Conservation (phyloP, 2,329 filamentous ascomycete species). For the Nemania bipapillata region DNA sequence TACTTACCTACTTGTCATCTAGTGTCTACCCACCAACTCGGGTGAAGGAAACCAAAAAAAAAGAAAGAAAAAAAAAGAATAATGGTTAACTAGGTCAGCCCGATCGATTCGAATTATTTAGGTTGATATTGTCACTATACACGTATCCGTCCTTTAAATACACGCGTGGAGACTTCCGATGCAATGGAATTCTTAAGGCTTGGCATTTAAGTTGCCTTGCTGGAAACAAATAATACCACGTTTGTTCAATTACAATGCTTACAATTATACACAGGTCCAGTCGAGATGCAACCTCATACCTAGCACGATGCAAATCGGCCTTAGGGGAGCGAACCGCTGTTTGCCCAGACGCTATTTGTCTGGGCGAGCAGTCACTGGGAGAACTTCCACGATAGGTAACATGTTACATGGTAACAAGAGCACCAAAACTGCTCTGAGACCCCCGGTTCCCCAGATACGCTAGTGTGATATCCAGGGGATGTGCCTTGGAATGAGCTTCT, state of each 20-base stretch:
- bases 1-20: not conserved
- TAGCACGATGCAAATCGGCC: not conserved
- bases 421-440: not conserved
- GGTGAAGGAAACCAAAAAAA: slow-evolving; percentile 7
- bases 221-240: slow-evolving; percentile 10
- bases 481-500: slow-evolving; percentile 32
- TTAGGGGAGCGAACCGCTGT: not conserved
- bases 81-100: slow-evolving; percentile 2
- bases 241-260: not conserved
- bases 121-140: slow-evolving; percentile 15
- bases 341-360: too few species aligned
- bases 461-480: slow-evolving; percentile 16
- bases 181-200: not conserved
- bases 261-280: not conserved
- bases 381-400: not conserved
- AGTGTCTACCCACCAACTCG: not conserved
- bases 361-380: not conserved
- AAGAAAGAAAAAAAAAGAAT: too few species aligned
- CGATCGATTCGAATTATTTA: slow-evolving; percentile 4
- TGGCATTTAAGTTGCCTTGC: not conserved
- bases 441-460: slow-evolving; percentile 4
- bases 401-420: not conserved
- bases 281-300: not conserved
- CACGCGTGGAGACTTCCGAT: slow-evolving; percentile 17
- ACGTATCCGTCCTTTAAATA: not conserved